Evolutionary conservation across 2,329 filamentous ascomycete genomes (phyloP).

Genomic region (Fusarium burgessii): DNA sequence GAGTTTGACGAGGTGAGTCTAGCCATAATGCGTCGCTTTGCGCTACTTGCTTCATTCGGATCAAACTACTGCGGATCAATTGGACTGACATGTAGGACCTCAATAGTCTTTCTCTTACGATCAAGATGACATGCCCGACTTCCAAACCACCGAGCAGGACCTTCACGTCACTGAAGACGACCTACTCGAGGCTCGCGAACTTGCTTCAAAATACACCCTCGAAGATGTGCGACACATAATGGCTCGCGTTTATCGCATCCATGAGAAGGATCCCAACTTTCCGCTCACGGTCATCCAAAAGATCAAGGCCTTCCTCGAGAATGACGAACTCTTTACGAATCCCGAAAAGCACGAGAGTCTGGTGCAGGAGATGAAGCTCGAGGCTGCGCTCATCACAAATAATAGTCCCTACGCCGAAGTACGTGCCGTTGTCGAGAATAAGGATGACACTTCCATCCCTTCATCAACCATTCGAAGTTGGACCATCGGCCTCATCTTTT

Average conservation of each 20-base stretch:
- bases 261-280: conserved; percentile 59
- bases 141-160: conserved; percentile 52
- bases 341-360: conserved; percentile 62
- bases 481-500: conserved; percentile 65
- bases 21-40: conserved; percentile 3
- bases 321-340: conserved; percentile 58
- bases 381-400: conserved; percentile 65
- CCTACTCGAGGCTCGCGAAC: conserved; percentile 59
- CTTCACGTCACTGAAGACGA: conserved; percentile 62
- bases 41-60: not conserved
- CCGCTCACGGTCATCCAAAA: conserved; percentile 55
- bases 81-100: conserved; percentile 10
- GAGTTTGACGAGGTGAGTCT: conserved; percentile 46
- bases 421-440: conserved; percentile 67
- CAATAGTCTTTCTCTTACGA: conserved; percentile 54
- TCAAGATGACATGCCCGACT: conserved; percentile 52
- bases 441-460: conserved; percentile 62
- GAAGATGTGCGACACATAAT: conserved; percentile 59
- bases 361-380: conserved; percentile 66
- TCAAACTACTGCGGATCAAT: not conserved
- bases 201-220: conserved; percentile 57
- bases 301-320: conserved; percentile 57
- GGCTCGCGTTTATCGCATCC: conserved; percentile 55
- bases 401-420: conserved; percentile 70
- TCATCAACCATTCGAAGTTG: conserved; percentile 68